Conservation (phyloP, 75 land plant genomes). For the Cupressus sempervirens region DNA sequence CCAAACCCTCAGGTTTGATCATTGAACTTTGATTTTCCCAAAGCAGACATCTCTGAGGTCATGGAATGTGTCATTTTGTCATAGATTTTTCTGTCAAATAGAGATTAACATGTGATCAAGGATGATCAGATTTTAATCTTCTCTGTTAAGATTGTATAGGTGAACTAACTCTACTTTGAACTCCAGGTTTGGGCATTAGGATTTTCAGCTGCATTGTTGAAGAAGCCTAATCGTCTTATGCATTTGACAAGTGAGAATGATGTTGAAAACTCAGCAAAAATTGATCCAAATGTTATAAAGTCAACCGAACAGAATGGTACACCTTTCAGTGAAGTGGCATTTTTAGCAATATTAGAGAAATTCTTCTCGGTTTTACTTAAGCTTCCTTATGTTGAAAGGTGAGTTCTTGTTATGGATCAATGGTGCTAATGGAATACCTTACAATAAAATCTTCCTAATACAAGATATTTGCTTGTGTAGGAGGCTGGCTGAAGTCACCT, state of each 20-base stretch:
- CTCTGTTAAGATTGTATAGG: background rate
- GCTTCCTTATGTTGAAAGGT: constrained; percentile 61
- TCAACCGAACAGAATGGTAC: constrained; percentile 19
- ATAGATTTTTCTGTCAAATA: background rate
- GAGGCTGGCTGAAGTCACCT: constrained; percentile 47
- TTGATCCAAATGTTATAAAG: background rate
- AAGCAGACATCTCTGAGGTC: background rate
- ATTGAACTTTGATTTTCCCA: background rate
- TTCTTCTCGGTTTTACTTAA: constrained; percentile 56
- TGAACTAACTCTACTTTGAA: background rate
- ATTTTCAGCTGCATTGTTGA: constrained; percentile 78
- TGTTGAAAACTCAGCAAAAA: constrained; percentile 1
- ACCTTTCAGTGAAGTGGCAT: constrained; percentile 37
- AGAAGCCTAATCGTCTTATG: constrained; percentile 49
- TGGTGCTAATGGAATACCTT: background rate
- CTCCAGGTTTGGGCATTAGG: constrained; percentile 97
- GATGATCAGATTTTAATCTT: background rate
- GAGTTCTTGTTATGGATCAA: constrained; percentile 7
- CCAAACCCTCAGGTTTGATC: constrained; percentile 68
- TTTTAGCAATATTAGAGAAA: constrained; percentile 49
- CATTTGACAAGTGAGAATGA: constrained; percentile 9
- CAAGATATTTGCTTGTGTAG: constrained; percentile 23
- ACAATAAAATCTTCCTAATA: background rate
- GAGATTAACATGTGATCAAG: background rate
- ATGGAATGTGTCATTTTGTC: background rate